phyloP scores from a whole-genome alignment of 495 filamentous ascomycete genomes.

The Achaetomiella virescens region DNA sequence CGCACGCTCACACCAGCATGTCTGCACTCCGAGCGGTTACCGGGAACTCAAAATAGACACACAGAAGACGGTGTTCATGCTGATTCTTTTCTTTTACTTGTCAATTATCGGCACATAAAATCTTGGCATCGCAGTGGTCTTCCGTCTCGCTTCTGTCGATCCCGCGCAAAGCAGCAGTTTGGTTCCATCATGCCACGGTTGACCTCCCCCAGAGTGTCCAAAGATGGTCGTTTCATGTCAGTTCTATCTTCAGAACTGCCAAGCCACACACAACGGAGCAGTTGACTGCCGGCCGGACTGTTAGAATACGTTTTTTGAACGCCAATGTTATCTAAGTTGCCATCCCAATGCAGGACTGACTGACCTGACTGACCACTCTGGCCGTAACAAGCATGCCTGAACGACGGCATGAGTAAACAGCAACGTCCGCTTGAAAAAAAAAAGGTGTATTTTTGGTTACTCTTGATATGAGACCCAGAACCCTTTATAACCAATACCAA shows the following conservation, averaged over 20 bases:
- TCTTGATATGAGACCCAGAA: neutral
- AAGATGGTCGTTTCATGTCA: neutral
- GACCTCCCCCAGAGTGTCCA: constrained; percentile 2
- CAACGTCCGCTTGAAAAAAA: constrained; percentile 2
- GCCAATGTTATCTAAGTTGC: no score
- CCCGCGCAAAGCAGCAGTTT: neutral
- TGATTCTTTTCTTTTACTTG: no score
- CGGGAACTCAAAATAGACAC: neutral
- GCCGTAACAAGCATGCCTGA: no score
- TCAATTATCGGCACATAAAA: neutral
- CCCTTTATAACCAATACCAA: neutral
- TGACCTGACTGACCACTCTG: no score
- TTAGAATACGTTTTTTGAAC: no score
- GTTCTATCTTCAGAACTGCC: neutral
- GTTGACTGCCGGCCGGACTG: no score
- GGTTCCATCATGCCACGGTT: neutral
- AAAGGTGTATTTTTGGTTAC: neutral
- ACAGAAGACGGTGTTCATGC: neutral
- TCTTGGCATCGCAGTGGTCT: neutral
- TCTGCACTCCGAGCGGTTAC: neutral
- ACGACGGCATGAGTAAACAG: constrained; percentile 1
- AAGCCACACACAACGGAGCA: neutral
- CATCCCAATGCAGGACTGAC: no score
- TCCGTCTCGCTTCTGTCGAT: constrained; percentile 16
- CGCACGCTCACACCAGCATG: neutral